Evolutionary conservation across 495 filamentous ascomycete species (phyloP), one percentile per base, ranked within the genome.

Genomic region (Daldinia bambusicola): DNA sequence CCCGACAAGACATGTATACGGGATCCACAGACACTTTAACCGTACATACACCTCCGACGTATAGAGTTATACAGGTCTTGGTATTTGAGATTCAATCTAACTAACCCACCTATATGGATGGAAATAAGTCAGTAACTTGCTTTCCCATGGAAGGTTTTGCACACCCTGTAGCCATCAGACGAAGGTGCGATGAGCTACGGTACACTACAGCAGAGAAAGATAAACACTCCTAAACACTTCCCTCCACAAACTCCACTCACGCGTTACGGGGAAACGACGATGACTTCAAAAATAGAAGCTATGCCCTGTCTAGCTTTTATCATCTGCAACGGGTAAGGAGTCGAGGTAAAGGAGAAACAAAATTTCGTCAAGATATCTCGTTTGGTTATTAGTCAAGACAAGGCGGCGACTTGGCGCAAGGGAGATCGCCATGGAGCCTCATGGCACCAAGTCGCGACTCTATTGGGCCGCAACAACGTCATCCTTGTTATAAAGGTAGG

Each of bases 381-480:
- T 58, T 55, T 51, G 70, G 45, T 40, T 40, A 43, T 43, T 60
- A 41, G 43, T 20, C 7, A 59, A 52, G 57, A 45, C 66, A 74
- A 41, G 63, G 61, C 62, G 58, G 45, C 67, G 50, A 50, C 66
- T 74, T 70, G 71, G 71, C 71, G 22, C 45, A 36, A 66, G 67
- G 71, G 56, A 70, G 71, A 74, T 74, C 67, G 55, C 48, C 71
- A 61, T 61, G 67, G 67, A 69, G 71, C 71, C 71, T 67, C 66
- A 73, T 34, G 22, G 50, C 36, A 41, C 57, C 37, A 61, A 53
- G 57, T 12, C 14, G 26, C 30, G 26, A 43, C 37, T 12, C 51
- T 55, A 73, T 69, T 73, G 70, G 70, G 12, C 50, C 7, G 22
- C 18, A 37, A 8, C 16, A 43, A 36, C 45, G 37, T 56, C 40